phyloP scores from a whole-genome alignment of 495 filamentous ascomycete species.

The Hypoxylon lenormandii region DNA sequence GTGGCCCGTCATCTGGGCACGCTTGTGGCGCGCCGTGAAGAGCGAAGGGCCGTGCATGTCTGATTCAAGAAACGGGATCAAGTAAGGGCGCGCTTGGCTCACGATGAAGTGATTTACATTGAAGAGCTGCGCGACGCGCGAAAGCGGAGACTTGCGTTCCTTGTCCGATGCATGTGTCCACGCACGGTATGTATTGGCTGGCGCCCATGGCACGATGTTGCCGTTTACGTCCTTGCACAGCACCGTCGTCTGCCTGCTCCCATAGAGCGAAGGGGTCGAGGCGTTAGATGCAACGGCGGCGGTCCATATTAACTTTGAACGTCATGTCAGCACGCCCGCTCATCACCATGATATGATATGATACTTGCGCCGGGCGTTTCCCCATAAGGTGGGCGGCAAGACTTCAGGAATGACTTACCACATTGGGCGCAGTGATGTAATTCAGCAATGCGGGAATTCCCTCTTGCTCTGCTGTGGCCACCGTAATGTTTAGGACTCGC shows the following conservation, averaged over 20 bases:
- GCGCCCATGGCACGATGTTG: conserved; percentile 81
- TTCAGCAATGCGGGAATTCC: conserved; percentile 88
- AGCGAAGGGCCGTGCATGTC: conserved; percentile 81
- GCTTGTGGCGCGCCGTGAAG: conserved; percentile 67
- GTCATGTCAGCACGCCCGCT: conserved; percentile 27
- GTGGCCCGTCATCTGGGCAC: conserved; percentile 69
- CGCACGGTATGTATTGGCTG: conserved; percentile 74
- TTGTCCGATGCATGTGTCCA: conserved; percentile 76
- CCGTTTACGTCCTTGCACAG: conserved; percentile 86
- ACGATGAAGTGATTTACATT: conserved; percentile 92
- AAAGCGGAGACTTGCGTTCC: conserved; percentile 82
- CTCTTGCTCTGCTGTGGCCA: conserved; percentile 77
- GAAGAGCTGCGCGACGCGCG: conserved; percentile 88
- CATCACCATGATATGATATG: not conserved
- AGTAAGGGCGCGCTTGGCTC: conserved; percentile 79
- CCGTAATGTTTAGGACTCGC: conserved; percentile 90
- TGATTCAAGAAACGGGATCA: conserved; percentile 84
- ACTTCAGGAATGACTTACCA: conserved; percentile 68
- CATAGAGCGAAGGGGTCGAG: conserved; percentile 74
- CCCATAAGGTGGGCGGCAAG: not conserved
- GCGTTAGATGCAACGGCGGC: conserved; percentile 93
- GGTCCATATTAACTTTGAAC: conserved; percentile 81
- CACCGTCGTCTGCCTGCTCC: conserved; percentile 70
- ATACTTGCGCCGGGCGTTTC: not conserved
- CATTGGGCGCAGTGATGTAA: conserved; percentile 93